Percentiles rank a stretch among this genome's conserved stretches.
These are phyloP conservation scores for Hemisphaericaspora lyxosophila DNA, from an alignment of 1,139 yeast genomes.

Conservation along the genomic window DNA sequence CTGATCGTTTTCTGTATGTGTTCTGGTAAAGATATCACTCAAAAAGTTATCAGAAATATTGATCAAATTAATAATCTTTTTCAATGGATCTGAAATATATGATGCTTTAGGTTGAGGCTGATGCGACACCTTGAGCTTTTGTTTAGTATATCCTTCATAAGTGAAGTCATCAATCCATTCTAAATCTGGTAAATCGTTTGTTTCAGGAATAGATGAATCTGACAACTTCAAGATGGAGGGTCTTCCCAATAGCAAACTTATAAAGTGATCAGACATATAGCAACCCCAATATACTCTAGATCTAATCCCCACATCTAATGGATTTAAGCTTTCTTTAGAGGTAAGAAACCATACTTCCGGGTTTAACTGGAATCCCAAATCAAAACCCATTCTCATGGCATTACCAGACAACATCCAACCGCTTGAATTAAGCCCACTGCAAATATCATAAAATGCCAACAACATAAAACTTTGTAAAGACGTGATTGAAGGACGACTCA, in stretches of 20 bases:
- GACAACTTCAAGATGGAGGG: slow-evolving; percentile 56
- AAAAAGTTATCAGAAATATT: slow-evolving; percentile 55
- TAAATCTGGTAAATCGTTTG: slow-evolving; percentile 60
- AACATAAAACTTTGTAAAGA: slow-evolving; percentile 50
- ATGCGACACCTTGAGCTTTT: slow-evolving; percentile 10
- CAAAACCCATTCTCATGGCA: slow-evolving; percentile 65
- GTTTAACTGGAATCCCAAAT: slow-evolving; percentile 62
- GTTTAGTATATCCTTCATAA: slow-evolving; percentile 28
- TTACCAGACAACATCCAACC: slow-evolving; percentile 65
- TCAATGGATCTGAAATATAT: slow-evolving; percentile 49
- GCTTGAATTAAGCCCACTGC: slow-evolving; percentile 53
- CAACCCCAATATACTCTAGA: slow-evolving; percentile 69
- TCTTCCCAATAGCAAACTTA: slow-evolving; percentile 57
- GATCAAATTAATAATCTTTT: slow-evolving; percentile 48
- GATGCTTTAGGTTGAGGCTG: slow-evolving; percentile 16
- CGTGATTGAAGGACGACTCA: slow-evolving; percentile 44
- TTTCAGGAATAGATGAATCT: slow-evolving; percentile 62
- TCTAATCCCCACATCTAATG: slow-evolving; percentile 52
- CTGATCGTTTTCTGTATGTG: slow-evolving; percentile 25
- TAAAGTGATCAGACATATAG: slow-evolving; percentile 63
- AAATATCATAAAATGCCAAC: slow-evolving; percentile 57
- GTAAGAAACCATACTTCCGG: slow-evolving; percentile 58
- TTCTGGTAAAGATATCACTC: slow-evolving; percentile 49
- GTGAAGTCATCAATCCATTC: slow-evolving; percentile 54
- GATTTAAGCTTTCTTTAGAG: slow-evolving; percentile 28